Conservation (phyloP, 23 red algal species). For the Gracilaria caudata region DNA sequence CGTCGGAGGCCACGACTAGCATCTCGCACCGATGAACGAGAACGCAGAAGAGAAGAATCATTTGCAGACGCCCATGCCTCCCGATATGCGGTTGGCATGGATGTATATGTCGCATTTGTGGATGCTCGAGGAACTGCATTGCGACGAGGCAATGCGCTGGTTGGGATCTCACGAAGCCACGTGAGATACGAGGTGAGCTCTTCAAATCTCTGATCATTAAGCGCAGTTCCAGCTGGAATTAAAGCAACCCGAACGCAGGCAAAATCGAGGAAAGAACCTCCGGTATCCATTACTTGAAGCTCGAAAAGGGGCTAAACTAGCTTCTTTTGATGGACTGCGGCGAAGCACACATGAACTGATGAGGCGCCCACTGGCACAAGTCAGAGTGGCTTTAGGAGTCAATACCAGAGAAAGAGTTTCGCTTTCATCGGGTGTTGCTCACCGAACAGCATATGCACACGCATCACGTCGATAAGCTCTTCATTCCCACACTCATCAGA, state of each 20-base stretch:
- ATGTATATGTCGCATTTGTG: slow-evolving; percentile 53
- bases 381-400: background rate
- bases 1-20: background rate
- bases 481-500: background rate
- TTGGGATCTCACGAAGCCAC: slow-evolving; percentile 53
- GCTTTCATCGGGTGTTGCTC: background rate
- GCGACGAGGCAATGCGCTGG: slow-evolving; percentile 64
- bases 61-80: slow-evolving; percentile 36
- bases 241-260: slow-evolving; percentile 73
- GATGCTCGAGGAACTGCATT: slow-evolving; percentile 44
- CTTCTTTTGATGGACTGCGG: background rate
- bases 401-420: background rate
- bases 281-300: slow-evolving; percentile 37
- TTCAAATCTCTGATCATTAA: slow-evolving; percentile 60
- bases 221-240: slow-evolving; percentile 64
- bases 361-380: background rate
- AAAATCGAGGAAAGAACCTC: slow-evolving; percentile 66
- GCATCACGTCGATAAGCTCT: background rate
- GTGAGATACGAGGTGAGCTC: slow-evolving; percentile 71
- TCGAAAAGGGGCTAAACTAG: background rate
- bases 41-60: slow-evolving; percentile 26
- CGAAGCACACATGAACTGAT: background rate
- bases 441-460: background rate
- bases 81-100: slow-evolving; percentile 30
- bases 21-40: slow-evolving; percentile 47